These are phyloP conservation scores for Teunomyces lycoperdinae DNA, from an alignment of 805 yeast genomes.

Conservation along the genomic window DNA sequence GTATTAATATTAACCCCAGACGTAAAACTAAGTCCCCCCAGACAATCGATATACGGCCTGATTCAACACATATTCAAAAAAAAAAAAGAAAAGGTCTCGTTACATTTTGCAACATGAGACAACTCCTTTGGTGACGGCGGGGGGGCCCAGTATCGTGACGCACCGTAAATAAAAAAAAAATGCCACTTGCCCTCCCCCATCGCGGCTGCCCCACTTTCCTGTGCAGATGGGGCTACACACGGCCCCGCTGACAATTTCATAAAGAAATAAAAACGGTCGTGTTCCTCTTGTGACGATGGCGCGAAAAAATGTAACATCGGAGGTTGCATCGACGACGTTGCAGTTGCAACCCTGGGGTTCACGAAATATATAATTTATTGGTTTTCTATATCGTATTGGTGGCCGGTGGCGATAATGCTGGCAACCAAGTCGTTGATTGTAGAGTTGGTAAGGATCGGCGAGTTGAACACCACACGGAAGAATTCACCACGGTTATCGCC, in stretches of 20 bases:
- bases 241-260: too few relatives aligned
- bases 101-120: background rate
- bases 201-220: background rate
- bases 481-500: constrained; percentile 64
- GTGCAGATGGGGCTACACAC: background rate
- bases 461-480: constrained; percentile 79
- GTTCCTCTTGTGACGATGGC: background rate
- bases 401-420: constrained; percentile 19
- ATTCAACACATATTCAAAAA: background rate
- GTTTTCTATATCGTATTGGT: background rate
- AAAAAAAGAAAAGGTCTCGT: background rate
- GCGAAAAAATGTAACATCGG: background rate
- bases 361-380: background rate
- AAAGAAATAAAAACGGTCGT: too few relatives aligned
- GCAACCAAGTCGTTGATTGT: constrained; percentile 36
- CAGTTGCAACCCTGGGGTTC: background rate
- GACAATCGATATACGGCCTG: too few relatives aligned
- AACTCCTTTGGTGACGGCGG: background rate
- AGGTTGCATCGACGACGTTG: background rate
- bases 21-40: too few relatives aligned
- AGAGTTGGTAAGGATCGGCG: constrained; percentile 49
- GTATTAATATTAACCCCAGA: too few relatives aligned
- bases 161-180: background rate
- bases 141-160: background rate
- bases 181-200: background rate